Percentiles rank a stretch among this genome's conserved stretches.
These are phyloP conservation scores for Talaromyces sp. DNA, from an alignment of 2,329 filamentous ascomycete genomes.

Conservation along the genomic window DNA sequence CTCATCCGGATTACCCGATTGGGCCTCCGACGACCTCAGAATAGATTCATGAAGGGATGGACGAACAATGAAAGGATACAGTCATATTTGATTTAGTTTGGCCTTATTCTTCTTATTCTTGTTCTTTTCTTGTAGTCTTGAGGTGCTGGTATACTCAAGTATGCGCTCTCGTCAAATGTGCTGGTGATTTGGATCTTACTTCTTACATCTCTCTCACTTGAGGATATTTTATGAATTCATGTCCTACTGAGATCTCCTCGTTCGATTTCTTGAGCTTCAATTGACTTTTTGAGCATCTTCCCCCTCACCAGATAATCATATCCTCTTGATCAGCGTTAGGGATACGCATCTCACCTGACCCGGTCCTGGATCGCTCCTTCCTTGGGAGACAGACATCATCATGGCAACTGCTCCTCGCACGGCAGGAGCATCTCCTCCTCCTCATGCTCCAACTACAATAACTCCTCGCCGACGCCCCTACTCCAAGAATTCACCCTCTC, in stretches of 20 bases:
- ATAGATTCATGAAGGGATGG: neutral
- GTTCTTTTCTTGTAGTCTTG: neutral
- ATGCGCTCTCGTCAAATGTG: neutral
- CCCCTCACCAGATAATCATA: neutral
- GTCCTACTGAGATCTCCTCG: neutral
- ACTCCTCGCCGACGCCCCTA: neutral
- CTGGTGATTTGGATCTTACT: neutral
- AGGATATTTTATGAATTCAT: neutral
- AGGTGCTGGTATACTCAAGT: neutral
- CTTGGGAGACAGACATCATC: neutral
- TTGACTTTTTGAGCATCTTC: neutral
- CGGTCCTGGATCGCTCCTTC: neutral
- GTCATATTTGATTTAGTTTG: neutral
- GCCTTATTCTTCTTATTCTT: neutral
- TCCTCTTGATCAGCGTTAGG: neutral
- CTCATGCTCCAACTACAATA: neutral
- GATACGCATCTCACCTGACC: neutral
- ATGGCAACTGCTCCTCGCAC: neutral
- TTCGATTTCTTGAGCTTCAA: neutral
- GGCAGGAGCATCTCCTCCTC: neutral
- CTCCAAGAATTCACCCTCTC: neutral
- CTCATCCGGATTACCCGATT: neutral
- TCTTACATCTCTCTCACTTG: neutral
- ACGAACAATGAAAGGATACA: neutral
- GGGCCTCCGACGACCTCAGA: neutral